phyloP scores from a whole-genome alignment of 805 yeast genomes.

The Schizosaccharomyces cryophilus region DNA sequence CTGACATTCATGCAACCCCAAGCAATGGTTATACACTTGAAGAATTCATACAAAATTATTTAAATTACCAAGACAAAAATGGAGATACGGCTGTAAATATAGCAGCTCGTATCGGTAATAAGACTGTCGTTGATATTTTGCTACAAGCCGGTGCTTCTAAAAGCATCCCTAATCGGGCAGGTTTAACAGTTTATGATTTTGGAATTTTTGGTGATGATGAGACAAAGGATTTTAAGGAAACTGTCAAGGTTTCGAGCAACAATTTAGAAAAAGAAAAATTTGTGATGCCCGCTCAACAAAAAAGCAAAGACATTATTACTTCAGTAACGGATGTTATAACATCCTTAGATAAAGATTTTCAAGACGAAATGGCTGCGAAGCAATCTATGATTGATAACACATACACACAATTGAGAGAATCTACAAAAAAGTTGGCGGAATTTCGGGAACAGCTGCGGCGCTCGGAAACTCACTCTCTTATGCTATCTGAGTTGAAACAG shows the following conservation, averaged over 20 bases:
- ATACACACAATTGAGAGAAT: slow-evolving; percentile 32
- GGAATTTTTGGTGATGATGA: slow-evolving; percentile 29
- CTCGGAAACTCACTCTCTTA: slow-evolving; percentile 22
- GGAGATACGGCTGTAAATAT: slow-evolving; percentile 91
- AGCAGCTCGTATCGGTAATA: slow-evolving; percentile 70
- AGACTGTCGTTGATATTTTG: slow-evolving; percentile 53
- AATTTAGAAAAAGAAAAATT: slow-evolving; percentile 2
- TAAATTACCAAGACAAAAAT: slow-evolving; percentile 72
- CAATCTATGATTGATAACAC: slow-evolving; percentile 26
- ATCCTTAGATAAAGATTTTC: slow-evolving; percentile 33
- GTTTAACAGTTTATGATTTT: slow-evolving; percentile 66
- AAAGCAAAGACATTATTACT: neutral
- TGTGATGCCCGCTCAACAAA: neutral
- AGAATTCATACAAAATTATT: slow-evolving; percentile 39
- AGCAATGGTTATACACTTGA: slow-evolving; percentile 24
- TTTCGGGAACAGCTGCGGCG: slow-evolving; percentile 27
- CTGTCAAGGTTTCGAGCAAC: slow-evolving; percentile 6
- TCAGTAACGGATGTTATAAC: slow-evolving; percentile 27
- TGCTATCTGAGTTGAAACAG: slow-evolving; percentile 26
- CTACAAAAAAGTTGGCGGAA: slow-evolving; percentile 27
- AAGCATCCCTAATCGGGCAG: slow-evolving; percentile 55
- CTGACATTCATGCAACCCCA: slow-evolving; percentile 29
- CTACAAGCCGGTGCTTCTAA: slow-evolving; percentile 76
- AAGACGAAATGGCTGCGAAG: slow-evolving; percentile 29
- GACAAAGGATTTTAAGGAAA: neutral